phyloP scores from a whole-genome alignment of 345 rosid genomes.

The Nasturtium officinale region DNA sequence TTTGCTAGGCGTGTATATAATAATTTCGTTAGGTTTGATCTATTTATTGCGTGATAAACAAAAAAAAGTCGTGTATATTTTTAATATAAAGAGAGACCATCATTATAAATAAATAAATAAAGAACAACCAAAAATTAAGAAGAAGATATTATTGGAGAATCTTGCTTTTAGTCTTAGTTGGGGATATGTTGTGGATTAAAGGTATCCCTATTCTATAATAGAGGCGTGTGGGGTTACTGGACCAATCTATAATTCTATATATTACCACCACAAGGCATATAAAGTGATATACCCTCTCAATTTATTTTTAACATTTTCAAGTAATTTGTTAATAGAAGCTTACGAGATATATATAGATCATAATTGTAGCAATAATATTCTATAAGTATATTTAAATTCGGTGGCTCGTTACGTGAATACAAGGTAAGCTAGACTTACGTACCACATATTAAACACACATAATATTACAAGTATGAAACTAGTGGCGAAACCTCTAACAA shows the following conservation, averaged over 20 bases:
- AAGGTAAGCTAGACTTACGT: conserved; percentile 43
- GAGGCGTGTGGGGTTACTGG: conserved; percentile 41
- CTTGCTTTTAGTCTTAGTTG: conserved; percentile 36
- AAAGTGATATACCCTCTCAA: conserved; percentile 31
- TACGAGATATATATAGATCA: conserved; percentile 16
- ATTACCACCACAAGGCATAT: conserved; percentile 19
- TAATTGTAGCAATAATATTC: not conserved
- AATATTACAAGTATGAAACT: conserved; percentile 27
- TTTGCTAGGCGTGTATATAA: not conserved
- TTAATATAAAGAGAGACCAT: not conserved
- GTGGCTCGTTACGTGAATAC: conserved; percentile 39
- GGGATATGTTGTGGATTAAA: conserved; percentile 34
- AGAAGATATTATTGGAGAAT: conserved; percentile 36
- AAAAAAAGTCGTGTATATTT: not conserved
- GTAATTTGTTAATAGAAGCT: not conserved
- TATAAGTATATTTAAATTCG: not conserved
- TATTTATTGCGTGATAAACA: not conserved
- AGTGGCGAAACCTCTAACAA: conserved; percentile 12
- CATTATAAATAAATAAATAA: not conserved
- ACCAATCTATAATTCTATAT: conserved; percentile 33
- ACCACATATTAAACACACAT: conserved; percentile 32
- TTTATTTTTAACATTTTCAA: not conserved
- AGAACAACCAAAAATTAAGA: not conserved
- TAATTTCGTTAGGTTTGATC: not conserved
- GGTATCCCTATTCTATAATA: conserved; percentile 39